These are phyloP conservation scores for Ophiostoma quercus DNA, from an alignment of 2,329 filamentous ascomycete genomes.

Conservation along the genomic window DNA sequence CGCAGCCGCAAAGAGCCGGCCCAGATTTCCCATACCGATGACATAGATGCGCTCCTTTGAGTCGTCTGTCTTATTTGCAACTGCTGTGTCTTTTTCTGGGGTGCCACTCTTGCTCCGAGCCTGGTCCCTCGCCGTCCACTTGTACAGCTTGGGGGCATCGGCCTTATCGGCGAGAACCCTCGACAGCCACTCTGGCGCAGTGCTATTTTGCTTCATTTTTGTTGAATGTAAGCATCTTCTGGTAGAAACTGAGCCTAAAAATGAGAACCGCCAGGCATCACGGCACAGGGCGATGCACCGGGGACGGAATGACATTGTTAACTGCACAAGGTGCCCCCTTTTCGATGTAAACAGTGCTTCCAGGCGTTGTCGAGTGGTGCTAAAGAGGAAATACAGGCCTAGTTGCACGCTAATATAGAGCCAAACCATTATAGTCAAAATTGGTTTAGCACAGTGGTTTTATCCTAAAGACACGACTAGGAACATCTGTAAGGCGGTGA, in stretches of 20 bases:
- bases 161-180: slow-evolving; percentile 16
- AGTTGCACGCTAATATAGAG: background rate
- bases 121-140: background rate
- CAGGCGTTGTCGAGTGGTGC: background rate
- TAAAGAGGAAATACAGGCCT: background rate
- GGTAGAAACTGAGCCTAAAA: background rate
- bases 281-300: background rate
- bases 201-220: background rate
- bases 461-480: background rate
- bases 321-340: background rate
- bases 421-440: background rate
- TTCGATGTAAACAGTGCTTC: slow-evolving; percentile 4
- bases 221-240: background rate
- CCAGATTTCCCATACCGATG: slow-evolving; percentile 75
- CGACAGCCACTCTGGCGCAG: slow-evolving; percentile 23
- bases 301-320: background rate
- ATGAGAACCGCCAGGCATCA: background rate
- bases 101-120: background rate
- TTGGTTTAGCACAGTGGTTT: background rate
- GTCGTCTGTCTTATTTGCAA: background rate
- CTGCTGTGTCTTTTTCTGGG: background rate
- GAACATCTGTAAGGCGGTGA: background rate
- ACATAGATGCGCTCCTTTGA: slow-evolving; percentile 59
- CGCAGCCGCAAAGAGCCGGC: slow-evolving; percentile 69
- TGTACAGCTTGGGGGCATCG: slow-evolving; percentile 22